Percentiles rank a stretch among this genome's conserved stretches.
Evolutionary conservation across 306 rosid species (phyloP).

Genomic region (Crotalaria pallida): DNA sequence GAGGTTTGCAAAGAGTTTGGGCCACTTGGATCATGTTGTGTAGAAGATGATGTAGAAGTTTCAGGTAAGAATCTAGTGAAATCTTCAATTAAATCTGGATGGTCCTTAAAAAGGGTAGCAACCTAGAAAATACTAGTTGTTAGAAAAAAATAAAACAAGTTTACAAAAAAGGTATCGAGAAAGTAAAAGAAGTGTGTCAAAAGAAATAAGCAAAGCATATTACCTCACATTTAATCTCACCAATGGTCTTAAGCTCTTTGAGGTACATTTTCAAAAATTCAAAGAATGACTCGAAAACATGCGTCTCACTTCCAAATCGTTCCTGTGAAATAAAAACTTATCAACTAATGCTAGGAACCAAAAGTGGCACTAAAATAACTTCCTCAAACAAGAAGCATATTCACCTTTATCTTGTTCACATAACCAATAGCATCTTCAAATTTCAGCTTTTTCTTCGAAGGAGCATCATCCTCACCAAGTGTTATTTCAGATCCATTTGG

Average conservation of each 20-base stretch:
- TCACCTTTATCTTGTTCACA: conserved; percentile 97
- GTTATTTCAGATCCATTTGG: conserved; percentile 96
- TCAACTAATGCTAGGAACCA: neutral
- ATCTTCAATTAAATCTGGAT: conserved; percentile 82
- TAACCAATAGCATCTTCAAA: conserved; percentile 96
- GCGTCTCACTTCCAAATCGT: conserved; percentile 79
- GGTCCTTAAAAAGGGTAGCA: conserved; percentile 67
- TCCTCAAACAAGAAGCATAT: neutral
- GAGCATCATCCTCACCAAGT: conserved; percentile 65
- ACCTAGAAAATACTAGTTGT: conserved; percentile 38
- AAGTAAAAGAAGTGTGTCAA: neutral
- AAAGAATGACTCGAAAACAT: conserved; percentile 83
- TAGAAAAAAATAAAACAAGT: neutral
- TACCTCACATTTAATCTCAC: conserved; percentile 89
- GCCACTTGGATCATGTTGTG: conserved; percentile 48
- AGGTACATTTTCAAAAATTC: conserved; percentile 94
- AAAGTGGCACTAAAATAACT: neutral
- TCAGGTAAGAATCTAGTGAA: conserved; percentile 94
- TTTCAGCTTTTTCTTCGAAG: conserved; percentile 84
- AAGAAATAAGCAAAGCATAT: neutral
- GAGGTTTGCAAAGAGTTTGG: conserved; percentile 57
- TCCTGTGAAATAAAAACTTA: conserved; percentile 43
- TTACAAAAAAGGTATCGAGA: neutral
- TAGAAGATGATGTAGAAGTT: conserved; percentile 59
- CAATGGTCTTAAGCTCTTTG: conserved; percentile 89